Evolutionary conservation across 108 stramenopile species (phyloP).

Genomic region (Fragilariopsis cylindrus): DNA sequence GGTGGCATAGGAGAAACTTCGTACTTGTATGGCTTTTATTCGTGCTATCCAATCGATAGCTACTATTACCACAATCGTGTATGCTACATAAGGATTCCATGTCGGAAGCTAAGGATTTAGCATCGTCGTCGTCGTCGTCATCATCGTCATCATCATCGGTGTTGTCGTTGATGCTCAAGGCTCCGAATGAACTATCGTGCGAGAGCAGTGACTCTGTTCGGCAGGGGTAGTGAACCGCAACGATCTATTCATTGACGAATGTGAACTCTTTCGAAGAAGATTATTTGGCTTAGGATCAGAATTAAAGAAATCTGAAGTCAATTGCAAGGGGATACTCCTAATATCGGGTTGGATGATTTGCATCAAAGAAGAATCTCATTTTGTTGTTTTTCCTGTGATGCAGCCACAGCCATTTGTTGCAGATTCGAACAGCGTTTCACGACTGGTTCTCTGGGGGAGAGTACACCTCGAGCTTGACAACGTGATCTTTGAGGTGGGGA

Average conservation of each 20-base stretch:
- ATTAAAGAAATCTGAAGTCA: constrained; percentile 8
- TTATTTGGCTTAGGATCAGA: constrained; percentile 6
- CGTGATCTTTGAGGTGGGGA: neutral
- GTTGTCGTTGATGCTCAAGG: too few species aligned
- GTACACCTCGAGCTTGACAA: neutral
- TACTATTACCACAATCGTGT: neutral
- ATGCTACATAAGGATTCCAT: constrained; percentile 32
- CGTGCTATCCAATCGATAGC: neutral
- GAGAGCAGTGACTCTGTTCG: constrained; percentile 5
- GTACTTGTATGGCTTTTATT: neutral
- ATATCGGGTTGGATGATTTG: too few species aligned
- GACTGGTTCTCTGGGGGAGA: neutral
- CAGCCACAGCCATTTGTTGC: neutral
- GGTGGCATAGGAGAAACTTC: neutral
- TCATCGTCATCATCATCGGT: neutral
- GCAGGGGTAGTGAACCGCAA: constrained; percentile 1
- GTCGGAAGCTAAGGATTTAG: constrained; percentile 30
- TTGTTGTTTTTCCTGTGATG: neutral
- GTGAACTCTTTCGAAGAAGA: neutral
- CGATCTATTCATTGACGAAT: neutral
- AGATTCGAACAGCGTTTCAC: neutral
- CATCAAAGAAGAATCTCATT: neutral
- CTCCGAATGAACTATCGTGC: neutral
- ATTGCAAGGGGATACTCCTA: neutral
- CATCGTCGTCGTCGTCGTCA: constrained; percentile 7